Base-by-base conservation (phyloP, 495 filamentous ascomycete genomes). In the Apodospora peruviana region DNA sequence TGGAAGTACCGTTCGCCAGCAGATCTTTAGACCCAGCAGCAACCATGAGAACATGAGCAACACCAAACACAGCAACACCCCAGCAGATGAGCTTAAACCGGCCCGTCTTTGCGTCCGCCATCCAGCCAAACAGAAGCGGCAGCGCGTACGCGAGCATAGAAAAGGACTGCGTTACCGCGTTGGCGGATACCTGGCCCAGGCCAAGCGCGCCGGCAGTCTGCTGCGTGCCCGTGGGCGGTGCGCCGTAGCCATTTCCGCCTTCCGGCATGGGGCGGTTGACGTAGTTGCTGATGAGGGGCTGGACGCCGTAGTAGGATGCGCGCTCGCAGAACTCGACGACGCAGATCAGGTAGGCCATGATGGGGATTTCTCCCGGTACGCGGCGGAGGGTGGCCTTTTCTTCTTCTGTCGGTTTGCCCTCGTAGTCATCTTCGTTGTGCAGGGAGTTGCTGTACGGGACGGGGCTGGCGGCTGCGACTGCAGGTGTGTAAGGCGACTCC, bases 41-140 rank as follows among this genome's bases (percentile, higher is more conserved):
- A 37, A 85, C 66, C 60, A 85, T 72, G 45, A 87, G 72, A 25
- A 85, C 62, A 58, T 86, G 82, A n/a, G 81, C 81, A 44, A 83
- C 34, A 57, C 84, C 77, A 49, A 80, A 85, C n/a, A 87, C 73
- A 0, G 56, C 34, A 0, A 86, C 77, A 60, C 84, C 85, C 53
- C 77, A 73, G 58, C 73, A 70, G 50, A 88, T 85, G 37, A 83
- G 73, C 34, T 65, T 73, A 63, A 80, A 86, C 47, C 81, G 76
- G 12, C 82, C 82, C 14, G 74, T 71, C 45, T 71, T 69, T 0
- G 72, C 69, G 55, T 85, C 82, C 41, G 80, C 76, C 47, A 82
- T 57, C 70, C 80, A 72, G 44, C 72, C 65, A 34, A 80, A 80
- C 16, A 83, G 44, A 17, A 85, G 70, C 3, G 82, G 81, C 18